Evolutionary conservation across 768 basidiomycete genomes (phyloP), one percentile per base, ranked within the genome.

Genomic region (Kwoniella europaea): DNA sequence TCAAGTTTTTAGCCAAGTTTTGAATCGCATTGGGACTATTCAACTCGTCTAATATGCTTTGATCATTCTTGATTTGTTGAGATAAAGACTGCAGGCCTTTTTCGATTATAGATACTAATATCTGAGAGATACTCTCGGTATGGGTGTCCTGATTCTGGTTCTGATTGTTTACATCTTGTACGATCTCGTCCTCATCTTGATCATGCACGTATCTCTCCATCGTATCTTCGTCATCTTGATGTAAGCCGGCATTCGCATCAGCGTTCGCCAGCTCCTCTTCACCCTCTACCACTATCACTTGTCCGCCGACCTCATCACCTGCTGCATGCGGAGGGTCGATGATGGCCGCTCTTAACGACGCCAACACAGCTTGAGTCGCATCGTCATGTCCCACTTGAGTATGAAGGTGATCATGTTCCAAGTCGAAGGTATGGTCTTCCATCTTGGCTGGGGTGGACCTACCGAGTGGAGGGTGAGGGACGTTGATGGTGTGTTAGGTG

Each of bases 301-400:
- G 20, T 59, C 35, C 35, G 44, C 10, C 42, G 12, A 57, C 29
- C 5, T 65, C 35, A 22, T 59, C 18, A 41, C 29, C 22, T 20
- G 42, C 54, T 7, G 63, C 29, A 61, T 62, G 52, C 15, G 56
- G 24, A 24, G 63, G 68, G 29, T 70, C 68, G 20, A 65, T 65
- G 71, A 79, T 77, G 29, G 75, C 78, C 3, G 69, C 74, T 59
- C 78, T 57, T 0, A 79, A 59, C 1, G 78, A 76, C 27, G 72
- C 78, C 5, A 79, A 67, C 0, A 76, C 76, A 0, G 74, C 74
- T 61, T 75, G 76, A 22, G 72, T 56, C 18, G 68, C 68, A 53
- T 70, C 63, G 41, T 63, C 68, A 46, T 69, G 60, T 42, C 29
- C 20, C 9, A 35, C 59, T 27, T 68, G 67, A 24, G 4, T 56